phyloP scores from a whole-genome alignment of 805 yeast genomes.

The Pichia eremophila region DNA sequence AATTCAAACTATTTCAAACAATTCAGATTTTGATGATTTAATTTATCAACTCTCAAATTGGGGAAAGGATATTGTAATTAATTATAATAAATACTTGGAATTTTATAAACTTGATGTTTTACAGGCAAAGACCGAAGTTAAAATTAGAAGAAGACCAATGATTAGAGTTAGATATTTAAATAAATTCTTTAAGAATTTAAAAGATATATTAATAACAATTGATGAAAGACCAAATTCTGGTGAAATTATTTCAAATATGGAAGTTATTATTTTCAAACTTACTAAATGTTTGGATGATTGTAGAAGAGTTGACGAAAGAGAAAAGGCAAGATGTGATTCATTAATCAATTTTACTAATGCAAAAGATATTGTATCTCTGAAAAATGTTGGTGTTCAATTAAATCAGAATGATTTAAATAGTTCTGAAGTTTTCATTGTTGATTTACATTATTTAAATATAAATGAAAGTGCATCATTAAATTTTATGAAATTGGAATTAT shows the following conservation, averaged over 20 bases:
- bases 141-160: constrained; percentile 24
- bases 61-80: constrained; percentile 13
- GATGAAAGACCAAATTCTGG: constrained; percentile 14
- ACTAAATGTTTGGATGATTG: constrained; percentile 13
- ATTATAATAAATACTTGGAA: constrained; percentile 17
- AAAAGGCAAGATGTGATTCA: constrained; percentile 13
- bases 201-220: constrained; percentile 14
- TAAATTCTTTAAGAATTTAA: constrained; percentile 15
- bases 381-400: constrained; percentile 15
- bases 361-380: constrained; percentile 17
- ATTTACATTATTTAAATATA: constrained; percentile 21
- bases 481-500: constrained; percentile 9
- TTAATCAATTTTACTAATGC: constrained; percentile 14
- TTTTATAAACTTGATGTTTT: constrained; percentile 16
- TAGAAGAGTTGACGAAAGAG: constrained; percentile 15
- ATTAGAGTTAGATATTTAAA: constrained; percentile 21
- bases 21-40: constrained; percentile 9
- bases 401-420: neutral
- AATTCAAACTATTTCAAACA: constrained; percentile 7
- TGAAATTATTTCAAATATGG: constrained; percentile 17
- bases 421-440: constrained; percentile 10
- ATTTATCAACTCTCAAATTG: constrained; percentile 17
- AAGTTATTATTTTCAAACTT: constrained; percentile 16
- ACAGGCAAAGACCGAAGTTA: constrained; percentile 21
- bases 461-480: constrained; percentile 12